Base-by-base conservation (phyloP, 805 yeast species). In the Candida xiaguanensis region DNA sequence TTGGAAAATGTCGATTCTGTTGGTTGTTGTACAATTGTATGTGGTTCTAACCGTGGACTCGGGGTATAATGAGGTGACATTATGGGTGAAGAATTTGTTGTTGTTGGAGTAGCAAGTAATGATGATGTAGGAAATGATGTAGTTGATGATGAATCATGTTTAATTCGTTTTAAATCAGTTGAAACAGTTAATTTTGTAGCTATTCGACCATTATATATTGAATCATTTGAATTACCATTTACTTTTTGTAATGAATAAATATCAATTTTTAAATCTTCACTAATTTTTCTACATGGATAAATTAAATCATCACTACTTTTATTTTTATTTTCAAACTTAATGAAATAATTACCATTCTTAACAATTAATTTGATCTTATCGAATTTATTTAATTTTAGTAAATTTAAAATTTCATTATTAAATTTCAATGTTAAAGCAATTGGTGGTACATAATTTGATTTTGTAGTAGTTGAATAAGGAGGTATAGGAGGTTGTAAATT, bases 241-340 rank as follows among this genome's bases (percentile, higher is more conserved):
- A n/a, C n/a, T n/a, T 20, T 20, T 20, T 9, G 6, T n/a, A 41
- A 31, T 8, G 56, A 43, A 48, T 65, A 67, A 5, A 67, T 44
- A 41, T 63, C 68, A 18, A 65, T 57, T 33, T 63, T 63, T 40
- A 63, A 58, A 31, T 55, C 58, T 41, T 67, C 73, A 13, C 60
- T 61, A 14, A 58, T 46, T 19, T 50, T 50, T 15, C 54, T 42
- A 42, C 70, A 67, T 9, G 72, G 70, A 31, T 26, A 34, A 4
- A 26, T 8, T 8, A 8, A 8, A 24, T 16, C 15, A 9, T n/a
- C n/a, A 13, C 8, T 5, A 9, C 8, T 20, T 7, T 20, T 9
- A 20, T 32, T 19, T 9, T 25, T 22, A 7, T 18, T 7, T 16
- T 12, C 19, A 18, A 27, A 15, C 22, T 25, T 48, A 58, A 66